Evolutionary conservation across 1,139 yeast species (phyloP), one percentile per base, ranked within the genome.

Genomic region (Eremothecium sinecaudum): DNA sequence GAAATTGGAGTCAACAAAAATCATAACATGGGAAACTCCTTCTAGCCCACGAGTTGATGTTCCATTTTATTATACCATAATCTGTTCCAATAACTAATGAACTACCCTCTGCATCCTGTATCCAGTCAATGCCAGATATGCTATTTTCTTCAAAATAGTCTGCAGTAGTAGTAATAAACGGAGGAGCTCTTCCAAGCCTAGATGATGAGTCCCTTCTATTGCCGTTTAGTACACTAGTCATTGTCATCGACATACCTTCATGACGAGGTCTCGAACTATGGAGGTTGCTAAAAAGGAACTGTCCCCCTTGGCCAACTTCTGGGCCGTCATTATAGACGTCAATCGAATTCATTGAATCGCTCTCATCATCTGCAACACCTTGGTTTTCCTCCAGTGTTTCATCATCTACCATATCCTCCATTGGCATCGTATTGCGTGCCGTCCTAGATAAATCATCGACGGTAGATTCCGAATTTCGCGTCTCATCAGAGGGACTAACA

Each of bases 1-100:
- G n/a, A n/a, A n/a, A n/a, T n/a, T n/a, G n/a, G 16, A 5, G 4
- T 27, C 34, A 53, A 34, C 58, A 52, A 31, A 56, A 53, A 35
- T 55, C 61, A 28, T 55, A 56, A 37, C 59, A 53, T 3, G 73
- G 70, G 44, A 69, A 69, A 35, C 71, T 65, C 40, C 73, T 58
- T 47, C 75, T 59, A 21, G 68, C 64, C 71, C 73, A 67, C 7
- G 69, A 59, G 41, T 69, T 68, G 24, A 71, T 62, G 31, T 66
- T 66, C 74, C 74, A 70, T 40, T 62, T 61, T 33, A 67, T 55
- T 23, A 71, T 56, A 2, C 75, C 75, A 34, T 62, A 63, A 36
- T 66, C 66, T 19, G 67, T 59, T 2, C 74, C 75, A 23, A 69
- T 62, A 9, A 67, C 56, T 19, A 71, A 47, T 23, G 66, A 62